phyloP scores from a whole-genome alignment of 345 rosid genomes.

The Mallotus nudiflorus region DNA sequence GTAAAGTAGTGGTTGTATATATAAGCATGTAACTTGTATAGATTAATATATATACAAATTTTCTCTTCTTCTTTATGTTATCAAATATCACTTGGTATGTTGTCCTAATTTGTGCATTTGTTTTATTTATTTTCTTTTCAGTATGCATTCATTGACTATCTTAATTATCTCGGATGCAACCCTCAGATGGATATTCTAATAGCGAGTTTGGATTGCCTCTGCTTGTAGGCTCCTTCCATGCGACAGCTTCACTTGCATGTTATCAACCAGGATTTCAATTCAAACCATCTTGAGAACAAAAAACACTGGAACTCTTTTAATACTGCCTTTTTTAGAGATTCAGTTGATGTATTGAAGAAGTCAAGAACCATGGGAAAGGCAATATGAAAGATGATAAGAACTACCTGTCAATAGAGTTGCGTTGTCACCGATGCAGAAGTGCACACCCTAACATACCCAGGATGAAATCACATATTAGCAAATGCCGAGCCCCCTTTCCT shows the following conservation, averaged over 20 bases:
- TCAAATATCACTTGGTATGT: constrained; percentile 85
- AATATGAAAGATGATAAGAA: constrained; percentile 42
- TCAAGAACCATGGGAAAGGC: constrained; percentile 55
- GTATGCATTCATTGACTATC: neutral
- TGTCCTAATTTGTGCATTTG: neutral
- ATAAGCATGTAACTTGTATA: no score
- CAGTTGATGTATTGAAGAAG: constrained; percentile 80
- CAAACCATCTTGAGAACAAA: constrained; percentile 75
- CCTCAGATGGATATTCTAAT: neutral
- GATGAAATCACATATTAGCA: constrained; percentile 65
- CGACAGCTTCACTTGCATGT: constrained; percentile 90
- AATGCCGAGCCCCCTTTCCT: constrained; percentile 60
- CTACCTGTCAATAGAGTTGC: constrained; percentile 64
- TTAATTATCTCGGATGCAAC: no score
- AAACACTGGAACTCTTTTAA: constrained; percentile 96
- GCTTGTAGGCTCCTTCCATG: constrained; percentile 65
- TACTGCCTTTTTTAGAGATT: constrained; percentile 72
- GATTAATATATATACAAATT: no score
- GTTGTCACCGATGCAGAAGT: constrained; percentile 83
- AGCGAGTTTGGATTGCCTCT: neutral
- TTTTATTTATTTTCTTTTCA: neutral
- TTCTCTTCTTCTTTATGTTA: no score
- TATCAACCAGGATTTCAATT: constrained; percentile 89
- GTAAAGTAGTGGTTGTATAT: no score
- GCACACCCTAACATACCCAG: constrained; percentile 89